Conservation (phyloP, 176 grass and related monocot genomes). For the Tillandsia leiboldiana region DNA sequence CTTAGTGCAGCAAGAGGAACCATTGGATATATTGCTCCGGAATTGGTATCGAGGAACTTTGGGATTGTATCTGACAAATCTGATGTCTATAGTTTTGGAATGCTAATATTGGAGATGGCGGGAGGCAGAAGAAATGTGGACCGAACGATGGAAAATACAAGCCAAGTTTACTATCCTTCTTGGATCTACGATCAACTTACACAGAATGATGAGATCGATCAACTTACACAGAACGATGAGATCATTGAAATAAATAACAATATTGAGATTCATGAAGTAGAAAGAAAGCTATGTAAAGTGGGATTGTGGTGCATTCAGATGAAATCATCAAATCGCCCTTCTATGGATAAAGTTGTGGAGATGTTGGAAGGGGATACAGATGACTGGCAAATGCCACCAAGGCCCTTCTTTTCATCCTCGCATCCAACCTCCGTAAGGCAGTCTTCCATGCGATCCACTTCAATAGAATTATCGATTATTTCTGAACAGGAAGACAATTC, state of each 20-base stretch:
- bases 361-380: slow-evolving; percentile 31
- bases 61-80: slow-evolving; percentile 15
- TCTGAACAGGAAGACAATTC: background rate
- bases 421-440: background rate
- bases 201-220: background rate
- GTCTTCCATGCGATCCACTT: background rate
- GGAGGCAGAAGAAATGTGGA: slow-evolving; percentile 19
- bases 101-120: slow-evolving; percentile 33
- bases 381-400: slow-evolving; percentile 17
- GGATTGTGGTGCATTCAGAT: slow-evolving; percentile 50
- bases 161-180: slow-evolving; percentile 23
- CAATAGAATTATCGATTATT: background rate
- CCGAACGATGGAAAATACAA: background rate
- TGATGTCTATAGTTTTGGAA: slow-evolving; percentile 25
- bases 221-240: background rate
- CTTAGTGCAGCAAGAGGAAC: slow-evolving; percentile 17
- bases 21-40: slow-evolving; percentile 19
- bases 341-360: slow-evolving; percentile 33
- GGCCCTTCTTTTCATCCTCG: background rate
- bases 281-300: slow-evolving; percentile 33
- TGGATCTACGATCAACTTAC: slow-evolving; percentile 22
- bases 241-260: background rate
- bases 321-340: slow-evolving; percentile 26
- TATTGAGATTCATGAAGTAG: slow-evolving; percentile 24
- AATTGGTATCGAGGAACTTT: slow-evolving; percentile 16